phyloP scores from a whole-genome alignment of 2,329 filamentous ascomycete species.

The Dactylellina haptotyla region DNA sequence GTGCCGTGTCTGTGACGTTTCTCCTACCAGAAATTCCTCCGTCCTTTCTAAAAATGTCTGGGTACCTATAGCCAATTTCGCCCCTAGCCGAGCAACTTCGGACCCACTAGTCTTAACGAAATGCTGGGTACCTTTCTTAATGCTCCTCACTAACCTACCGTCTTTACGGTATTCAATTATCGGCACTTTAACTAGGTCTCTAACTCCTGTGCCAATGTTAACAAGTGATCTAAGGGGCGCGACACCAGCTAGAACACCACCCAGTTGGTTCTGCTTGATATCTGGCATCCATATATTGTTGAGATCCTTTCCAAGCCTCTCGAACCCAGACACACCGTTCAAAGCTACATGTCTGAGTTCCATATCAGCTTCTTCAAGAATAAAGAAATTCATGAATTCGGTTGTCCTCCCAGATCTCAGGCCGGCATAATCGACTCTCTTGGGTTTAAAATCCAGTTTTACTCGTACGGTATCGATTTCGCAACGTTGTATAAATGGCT shows the following conservation, averaged over 20 bases:
- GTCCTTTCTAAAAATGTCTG: conserved; percentile 91
- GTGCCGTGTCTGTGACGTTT: conserved; percentile 60
- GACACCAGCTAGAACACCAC: conserved; percentile 85
- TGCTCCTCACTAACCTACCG: conserved; percentile 87
- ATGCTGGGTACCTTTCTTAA: conserved; percentile 86
- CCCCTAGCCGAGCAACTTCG: conserved; percentile 91
- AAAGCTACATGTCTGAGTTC: conserved; percentile 87
- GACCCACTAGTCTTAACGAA: conserved; percentile 95
- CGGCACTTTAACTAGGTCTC: conserved; percentile 86
- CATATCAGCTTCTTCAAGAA: conserved; percentile 88
- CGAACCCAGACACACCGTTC: conserved; percentile 90
- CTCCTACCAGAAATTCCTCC: conserved; percentile 70
- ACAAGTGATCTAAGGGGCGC: conserved; percentile 90
- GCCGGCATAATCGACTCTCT: conserved; percentile 94
- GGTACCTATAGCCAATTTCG: conserved; percentile 92
- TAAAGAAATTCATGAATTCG: conserved; percentile 98
- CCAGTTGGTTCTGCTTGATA: conserved; percentile 87
- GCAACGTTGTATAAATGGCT: conserved; percentile 87
- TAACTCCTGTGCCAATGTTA: conserved; percentile 87
- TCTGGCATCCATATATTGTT: conserved; percentile 98
- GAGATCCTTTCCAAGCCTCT: conserved; percentile 85
- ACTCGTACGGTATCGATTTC: conserved; percentile 86
- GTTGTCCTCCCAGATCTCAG: conserved; percentile 92
- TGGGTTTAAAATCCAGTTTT: conserved; percentile 95
- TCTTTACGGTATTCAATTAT: conserved; percentile 94